Evolutionary conservation across 164 flowering plant genomes (phyloP).

Genomic region (Aristolochia fimbriata): DNA sequence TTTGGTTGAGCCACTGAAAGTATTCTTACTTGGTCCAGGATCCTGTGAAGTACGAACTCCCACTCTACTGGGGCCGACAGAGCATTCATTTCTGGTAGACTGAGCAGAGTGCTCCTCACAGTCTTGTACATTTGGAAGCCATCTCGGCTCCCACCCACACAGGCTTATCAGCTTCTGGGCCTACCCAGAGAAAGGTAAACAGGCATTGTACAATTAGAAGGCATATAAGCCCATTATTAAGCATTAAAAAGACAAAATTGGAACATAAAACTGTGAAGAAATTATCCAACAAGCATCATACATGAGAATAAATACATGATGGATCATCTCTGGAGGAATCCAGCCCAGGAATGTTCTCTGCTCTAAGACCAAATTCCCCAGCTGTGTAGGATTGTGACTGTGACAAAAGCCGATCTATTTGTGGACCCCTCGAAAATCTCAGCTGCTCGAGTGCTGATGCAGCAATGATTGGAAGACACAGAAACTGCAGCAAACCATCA

Average conservation of each 20-base stretch:
- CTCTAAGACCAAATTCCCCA: slow-evolving; percentile 46
- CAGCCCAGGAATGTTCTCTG: slow-evolving; percentile 39
- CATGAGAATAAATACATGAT: slow-evolving; percentile 41
- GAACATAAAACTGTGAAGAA: slow-evolving; percentile 1
- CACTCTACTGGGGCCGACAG: slow-evolving; percentile 47
- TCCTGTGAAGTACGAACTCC: slow-evolving; percentile 32
- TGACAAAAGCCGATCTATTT: slow-evolving; percentile 66
- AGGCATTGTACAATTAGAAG: slow-evolving; percentile 2
- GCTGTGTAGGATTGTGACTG: slow-evolving; percentile 28
- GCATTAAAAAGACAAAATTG: slow-evolving; percentile 1
- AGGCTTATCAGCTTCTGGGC: slow-evolving; percentile 90
- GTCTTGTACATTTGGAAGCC: slow-evolving; percentile 87
- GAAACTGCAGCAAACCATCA: slow-evolving; percentile 90
- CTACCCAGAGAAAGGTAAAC: slow-evolving; percentile 27
- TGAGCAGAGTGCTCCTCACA: slow-evolving; percentile 97
- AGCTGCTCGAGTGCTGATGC: slow-evolving; percentile 74
- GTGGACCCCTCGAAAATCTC: slow-evolving; percentile 50
- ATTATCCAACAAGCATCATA: slow-evolving; percentile 23
- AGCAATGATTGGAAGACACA: slow-evolving; percentile 69
- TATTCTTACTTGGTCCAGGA: slow-evolving; percentile 49
- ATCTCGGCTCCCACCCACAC: slow-evolving; percentile 99
- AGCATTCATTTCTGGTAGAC: slow-evolving; percentile 78
- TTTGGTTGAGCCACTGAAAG: slow-evolving; percentile 46
- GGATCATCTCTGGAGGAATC: slow-evolving; percentile 49
- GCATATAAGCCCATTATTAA: not conserved